These are phyloP conservation scores for Otatea glauca DNA, from an alignment of 176 grass and related monocot genomes.

Conservation along the genomic window DNA sequence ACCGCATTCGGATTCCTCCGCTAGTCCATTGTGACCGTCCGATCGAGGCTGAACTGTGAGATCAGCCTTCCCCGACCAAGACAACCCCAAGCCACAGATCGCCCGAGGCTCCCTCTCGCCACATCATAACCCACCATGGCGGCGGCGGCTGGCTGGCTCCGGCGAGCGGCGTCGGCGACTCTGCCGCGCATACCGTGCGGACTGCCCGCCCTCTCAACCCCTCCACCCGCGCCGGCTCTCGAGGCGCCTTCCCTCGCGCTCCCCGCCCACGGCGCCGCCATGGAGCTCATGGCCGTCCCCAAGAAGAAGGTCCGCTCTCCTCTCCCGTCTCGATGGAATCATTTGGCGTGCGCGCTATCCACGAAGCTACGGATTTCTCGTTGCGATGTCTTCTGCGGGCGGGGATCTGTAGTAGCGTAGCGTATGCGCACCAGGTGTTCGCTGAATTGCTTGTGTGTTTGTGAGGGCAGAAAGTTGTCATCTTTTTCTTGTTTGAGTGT, in stretches of 20 bases:
- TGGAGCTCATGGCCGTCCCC: constrained; percentile 86
- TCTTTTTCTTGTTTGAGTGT: background rate
- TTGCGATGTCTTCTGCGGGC: background rate
- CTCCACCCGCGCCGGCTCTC: constrained; percentile 3
- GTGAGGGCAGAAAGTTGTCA: background rate
- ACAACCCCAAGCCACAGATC: no score
- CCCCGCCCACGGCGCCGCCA: constrained; percentile 32
- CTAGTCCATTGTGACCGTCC: no score
- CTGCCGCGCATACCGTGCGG: background rate
- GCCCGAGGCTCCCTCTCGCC: no score
- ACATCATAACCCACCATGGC: no score
- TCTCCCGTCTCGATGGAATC: background rate
- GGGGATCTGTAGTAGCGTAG: background rate
- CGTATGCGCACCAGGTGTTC: constrained; percentile 33
- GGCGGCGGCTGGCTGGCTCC: no score
- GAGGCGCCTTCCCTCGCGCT: constrained; percentile 32
- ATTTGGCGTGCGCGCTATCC: background rate
- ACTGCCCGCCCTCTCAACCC: constrained; percentile 15
- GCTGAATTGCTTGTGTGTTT: constrained; percentile 15
- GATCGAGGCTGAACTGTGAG: no score
- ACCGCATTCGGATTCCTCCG: no score
- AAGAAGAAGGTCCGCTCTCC: constrained; percentile 69
- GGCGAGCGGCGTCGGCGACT: no score
- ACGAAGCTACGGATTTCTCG: background rate
- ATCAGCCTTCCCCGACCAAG: no score